These are phyloP conservation scores for Lentinula lateritia DNA, from an alignment of 768 basidiomycete species.

Conservation along the genomic window DNA sequence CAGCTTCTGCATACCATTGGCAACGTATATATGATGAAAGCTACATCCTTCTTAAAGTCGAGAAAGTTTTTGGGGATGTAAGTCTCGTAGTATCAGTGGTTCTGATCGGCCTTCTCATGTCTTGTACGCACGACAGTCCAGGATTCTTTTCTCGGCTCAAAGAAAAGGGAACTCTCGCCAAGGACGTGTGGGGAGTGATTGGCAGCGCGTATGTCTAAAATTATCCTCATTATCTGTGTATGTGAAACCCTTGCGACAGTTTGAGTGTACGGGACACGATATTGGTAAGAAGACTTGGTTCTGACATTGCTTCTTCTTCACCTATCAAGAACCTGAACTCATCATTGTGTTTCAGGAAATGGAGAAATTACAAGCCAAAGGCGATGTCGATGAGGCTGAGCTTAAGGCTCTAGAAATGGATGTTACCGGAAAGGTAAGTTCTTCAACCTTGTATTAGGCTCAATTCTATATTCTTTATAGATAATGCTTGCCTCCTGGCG, in stretches of 20 bases:
- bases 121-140: constrained; percentile 35
- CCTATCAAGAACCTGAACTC: neutral
- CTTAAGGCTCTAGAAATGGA: constrained; percentile 85
- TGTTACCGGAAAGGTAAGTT: constrained; percentile 80
- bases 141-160: constrained; percentile 93
- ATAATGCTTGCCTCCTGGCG: constrained; percentile 98
- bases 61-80: constrained; percentile 88
- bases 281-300: constrained; percentile 32
- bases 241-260: constrained; percentile 20
- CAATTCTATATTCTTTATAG: constrained; percentile 24
- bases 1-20: constrained; percentile 89
- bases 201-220: constrained; percentile 76
- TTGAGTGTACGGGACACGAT: constrained; percentile 76
- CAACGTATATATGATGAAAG: constrained; percentile 89
- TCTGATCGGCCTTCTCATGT: constrained; percentile 1
- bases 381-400: constrained; percentile 84
- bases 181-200: constrained; percentile 96
- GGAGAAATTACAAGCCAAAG: constrained; percentile 84
- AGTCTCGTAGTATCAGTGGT: constrained; percentile 20
- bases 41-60: constrained; percentile 85
- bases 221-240: neutral
- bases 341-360: constrained; percentile 54
- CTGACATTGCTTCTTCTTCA: neutral
- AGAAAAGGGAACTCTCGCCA: constrained; percentile 89
- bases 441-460: neutral